Percentiles rank a stretch among this genome's conserved stretches.
Evolutionary conservation across 116 monocot species (phyloP).

Genomic region (Papilionanthe hybrid): DNA sequence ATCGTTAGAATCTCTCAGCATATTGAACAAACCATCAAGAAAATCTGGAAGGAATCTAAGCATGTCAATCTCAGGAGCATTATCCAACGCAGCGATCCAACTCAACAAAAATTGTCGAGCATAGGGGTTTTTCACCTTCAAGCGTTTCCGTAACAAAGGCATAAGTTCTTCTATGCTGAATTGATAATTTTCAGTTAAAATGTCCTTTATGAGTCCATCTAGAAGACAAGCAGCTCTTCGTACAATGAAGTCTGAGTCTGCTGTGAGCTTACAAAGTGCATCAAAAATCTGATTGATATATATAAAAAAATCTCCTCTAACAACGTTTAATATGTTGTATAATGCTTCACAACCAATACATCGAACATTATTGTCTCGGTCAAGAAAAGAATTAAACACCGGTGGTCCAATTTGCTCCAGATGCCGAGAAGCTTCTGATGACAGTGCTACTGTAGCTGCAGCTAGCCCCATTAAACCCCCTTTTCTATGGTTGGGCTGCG

Average conservation of each 20-base stretch:
- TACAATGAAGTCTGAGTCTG: slow-evolving; percentile 86
- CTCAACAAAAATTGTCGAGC: slow-evolving; percentile 96
- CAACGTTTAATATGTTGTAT: slow-evolving; percentile 99
- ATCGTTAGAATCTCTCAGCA: slow-evolving; percentile 89
- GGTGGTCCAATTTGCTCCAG: slow-evolving; percentile 95
- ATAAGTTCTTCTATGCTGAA: slow-evolving; percentile 97
- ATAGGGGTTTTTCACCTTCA: slow-evolving; percentile 94
- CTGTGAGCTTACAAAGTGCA: slow-evolving; percentile 94
- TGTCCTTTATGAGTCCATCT: slow-evolving; percentile 75
- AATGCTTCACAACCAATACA: slow-evolving; percentile 99
- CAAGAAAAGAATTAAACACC: slow-evolving; percentile 71
- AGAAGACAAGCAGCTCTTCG: slow-evolving; percentile 98
- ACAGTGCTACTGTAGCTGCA: slow-evolving; percentile 86
- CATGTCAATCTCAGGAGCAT: slow-evolving; percentile 98
- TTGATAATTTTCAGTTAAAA: slow-evolving; percentile 18
- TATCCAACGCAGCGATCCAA: slow-evolving; percentile 98
- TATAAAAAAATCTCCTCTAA: slow-evolving; percentile 90
- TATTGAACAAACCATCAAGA: slow-evolving; percentile 98
- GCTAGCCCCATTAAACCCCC: slow-evolving; percentile 94
- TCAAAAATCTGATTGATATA: slow-evolving; percentile 99
- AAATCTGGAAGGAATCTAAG: slow-evolving; percentile 99
- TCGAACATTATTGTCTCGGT: slow-evolving; percentile 92
- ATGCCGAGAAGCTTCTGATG: slow-evolving; percentile 78
- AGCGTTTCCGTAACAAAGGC: slow-evolving; percentile 91
- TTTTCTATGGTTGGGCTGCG: slow-evolving; percentile 78